Conservation (phyloP, 495 filamentous ascomycete species). For the Hypoxylon perforatum region DNA sequence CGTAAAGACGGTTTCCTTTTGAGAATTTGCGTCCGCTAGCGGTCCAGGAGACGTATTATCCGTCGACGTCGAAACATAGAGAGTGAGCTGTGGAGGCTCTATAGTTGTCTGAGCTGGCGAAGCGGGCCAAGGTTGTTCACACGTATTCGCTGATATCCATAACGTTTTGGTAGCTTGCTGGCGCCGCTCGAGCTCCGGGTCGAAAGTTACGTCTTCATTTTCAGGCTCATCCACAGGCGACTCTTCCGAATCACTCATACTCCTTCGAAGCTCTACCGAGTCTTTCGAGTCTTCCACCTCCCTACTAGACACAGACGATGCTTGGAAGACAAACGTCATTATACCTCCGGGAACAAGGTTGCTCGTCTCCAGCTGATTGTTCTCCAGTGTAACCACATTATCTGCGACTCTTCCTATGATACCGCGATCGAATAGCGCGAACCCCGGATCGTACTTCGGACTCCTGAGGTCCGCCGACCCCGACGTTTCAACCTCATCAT, state of each 20-base stretch:
- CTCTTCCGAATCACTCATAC: slow-evolving; percentile 30
- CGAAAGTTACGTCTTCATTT: slow-evolving; percentile 2
- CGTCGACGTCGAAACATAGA: slow-evolving; percentile 78
- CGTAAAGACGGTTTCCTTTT: slow-evolving; percentile 51
- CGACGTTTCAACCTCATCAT: slow-evolving; percentile 35
- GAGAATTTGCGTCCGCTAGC: slow-evolving; percentile 56
- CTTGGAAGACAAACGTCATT: slow-evolving; percentile 50
- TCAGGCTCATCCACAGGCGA: slow-evolving; percentile 13
- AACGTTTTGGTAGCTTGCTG: slow-evolving; percentile 59
- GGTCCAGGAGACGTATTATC: slow-evolving; percentile 77
- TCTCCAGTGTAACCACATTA: slow-evolving; percentile 62
- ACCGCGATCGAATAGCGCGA: slow-evolving; percentile 66
- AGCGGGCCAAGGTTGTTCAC: slow-evolving; percentile 72
- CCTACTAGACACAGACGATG: slow-evolving; percentile 40
- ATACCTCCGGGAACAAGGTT: slow-evolving; percentile 69
- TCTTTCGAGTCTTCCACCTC: slow-evolving; percentile 19
- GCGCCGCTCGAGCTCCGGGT: slow-evolving; percentile 39
- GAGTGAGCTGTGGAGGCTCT: slow-evolving; percentile 74
- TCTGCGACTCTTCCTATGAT: slow-evolving; percentile 70
- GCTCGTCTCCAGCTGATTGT: slow-evolving; percentile 68
- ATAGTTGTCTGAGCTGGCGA: slow-evolving; percentile 46
- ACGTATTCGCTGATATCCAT: slow-evolving; percentile 85
- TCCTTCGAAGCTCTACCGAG: slow-evolving; percentile 32
- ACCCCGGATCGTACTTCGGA: slow-evolving; percentile 66
- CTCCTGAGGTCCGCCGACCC: slow-evolving; percentile 30